These are phyloP conservation scores for Metrosideros polymorpha DNA, from an alignment of 441 rosid species.

Conservation along the genomic window DNA sequence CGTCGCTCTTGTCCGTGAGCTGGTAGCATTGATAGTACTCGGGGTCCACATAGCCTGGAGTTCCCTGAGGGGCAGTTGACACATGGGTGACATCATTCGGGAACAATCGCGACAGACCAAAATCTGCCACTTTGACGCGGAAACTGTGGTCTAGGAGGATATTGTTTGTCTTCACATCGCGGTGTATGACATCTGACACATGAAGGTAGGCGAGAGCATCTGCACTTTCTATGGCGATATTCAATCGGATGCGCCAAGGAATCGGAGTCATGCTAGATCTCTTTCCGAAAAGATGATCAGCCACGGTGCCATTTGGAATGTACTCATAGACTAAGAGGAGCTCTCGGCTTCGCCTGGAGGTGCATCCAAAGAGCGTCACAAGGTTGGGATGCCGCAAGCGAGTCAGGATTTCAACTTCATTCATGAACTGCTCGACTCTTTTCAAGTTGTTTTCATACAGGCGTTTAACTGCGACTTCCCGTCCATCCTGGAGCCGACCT, in stretches of 20 bases:
- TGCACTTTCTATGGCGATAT: constrained; percentile 6
- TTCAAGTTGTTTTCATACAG: constrained; percentile 6
- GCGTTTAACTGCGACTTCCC: constrained; percentile 9
- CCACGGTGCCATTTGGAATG: constrained; percentile 7
- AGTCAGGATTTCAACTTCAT: constrained; percentile 10
- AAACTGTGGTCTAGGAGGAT: constrained; percentile 5
- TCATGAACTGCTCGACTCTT: constrained; percentile 12
- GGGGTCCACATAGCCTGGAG: constrained; percentile 14
- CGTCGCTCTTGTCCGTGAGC: constrained; percentile 10
- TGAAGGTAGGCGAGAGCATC: constrained; percentile 11
- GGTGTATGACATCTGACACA: constrained; percentile 3
- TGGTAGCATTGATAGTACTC: constrained; percentile 11
- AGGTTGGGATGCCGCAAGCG: constrained; percentile 7
- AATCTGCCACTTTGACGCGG: constrained; percentile 12
- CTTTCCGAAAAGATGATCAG: constrained; percentile 7
- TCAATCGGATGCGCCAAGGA: constrained; percentile 1
- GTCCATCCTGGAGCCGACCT: constrained; percentile 8
- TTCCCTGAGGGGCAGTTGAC: constrained; percentile 13
- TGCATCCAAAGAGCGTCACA: constrained; percentile 12
- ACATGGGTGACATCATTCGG: constrained; percentile 9
- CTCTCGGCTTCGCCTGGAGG: constrained; percentile 11
- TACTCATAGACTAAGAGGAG: constrained; percentile 8
- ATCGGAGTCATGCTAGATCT: not conserved
- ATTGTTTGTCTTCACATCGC: constrained; percentile 11
- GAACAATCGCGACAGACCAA: constrained; percentile 11